Conservation (phyloP, 2,329 filamentous ascomycete species). For the Pseudodiploospora longispora region DNA sequence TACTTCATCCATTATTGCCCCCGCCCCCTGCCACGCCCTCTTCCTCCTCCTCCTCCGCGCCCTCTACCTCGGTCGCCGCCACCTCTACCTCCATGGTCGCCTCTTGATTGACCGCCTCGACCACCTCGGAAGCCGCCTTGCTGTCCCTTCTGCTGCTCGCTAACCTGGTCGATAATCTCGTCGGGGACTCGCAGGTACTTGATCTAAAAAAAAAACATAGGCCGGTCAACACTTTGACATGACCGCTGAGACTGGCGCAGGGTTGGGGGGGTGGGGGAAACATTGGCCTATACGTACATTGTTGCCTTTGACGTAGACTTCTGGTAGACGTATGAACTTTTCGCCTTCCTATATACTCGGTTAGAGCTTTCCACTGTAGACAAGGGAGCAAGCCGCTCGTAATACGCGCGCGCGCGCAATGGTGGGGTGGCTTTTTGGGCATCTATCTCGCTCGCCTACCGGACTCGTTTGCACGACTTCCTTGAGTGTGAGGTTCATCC, state of each 20-base stretch:
- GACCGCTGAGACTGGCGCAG: too few relatives aligned
- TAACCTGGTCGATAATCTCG: constrained; percentile 90
- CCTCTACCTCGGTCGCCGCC: constrained; percentile 36
- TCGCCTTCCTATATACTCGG: constrained; percentile 62
- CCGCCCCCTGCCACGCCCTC: constrained; percentile 27
- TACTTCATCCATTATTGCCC: constrained; percentile 18
- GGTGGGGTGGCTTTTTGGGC: neutral
- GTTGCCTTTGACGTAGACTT: constrained; percentile 95
- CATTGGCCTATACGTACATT: constrained; percentile 56
- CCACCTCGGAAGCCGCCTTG: constrained; percentile 56
- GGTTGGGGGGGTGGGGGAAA: too few relatives aligned
- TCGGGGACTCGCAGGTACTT: constrained; percentile 96
- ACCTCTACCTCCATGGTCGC: constrained; percentile 49
- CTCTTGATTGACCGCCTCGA: constrained; percentile 49
- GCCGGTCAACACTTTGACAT: too few relatives aligned
- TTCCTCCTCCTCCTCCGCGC: constrained; percentile 29
- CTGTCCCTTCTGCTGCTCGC: constrained; percentile 79
- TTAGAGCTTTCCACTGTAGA: neutral
- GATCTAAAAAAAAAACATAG: constrained; percentile 51
- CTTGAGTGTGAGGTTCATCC: constrained; percentile 98
- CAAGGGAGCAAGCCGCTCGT: neutral
- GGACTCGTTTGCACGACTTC: constrained; percentile 95
- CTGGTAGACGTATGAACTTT: constrained; percentile 83
- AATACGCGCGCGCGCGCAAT: neutral
- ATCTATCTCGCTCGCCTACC: constrained; percentile 31